A percentile compares a stretch with the other conserved stretches of the same genome.
Evolutionary conservation across 78 protist genomes (phyloP).

Genomic region (Dictyostelium purpureum): DNA sequence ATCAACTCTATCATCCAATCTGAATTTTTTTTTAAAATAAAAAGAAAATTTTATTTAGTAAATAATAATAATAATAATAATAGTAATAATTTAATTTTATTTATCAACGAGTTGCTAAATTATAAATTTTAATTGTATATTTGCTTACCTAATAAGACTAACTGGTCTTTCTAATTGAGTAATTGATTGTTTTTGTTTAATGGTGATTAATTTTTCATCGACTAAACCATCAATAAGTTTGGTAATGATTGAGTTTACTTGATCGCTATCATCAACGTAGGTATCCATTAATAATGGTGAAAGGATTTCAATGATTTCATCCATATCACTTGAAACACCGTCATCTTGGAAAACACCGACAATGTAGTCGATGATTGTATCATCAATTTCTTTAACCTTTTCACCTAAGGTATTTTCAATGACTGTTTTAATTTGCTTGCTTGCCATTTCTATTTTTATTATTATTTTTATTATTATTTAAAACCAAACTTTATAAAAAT

Average conservation of each 20-base stretch:
- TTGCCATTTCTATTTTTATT: background rate
- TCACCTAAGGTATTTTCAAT: constrained; percentile 32
- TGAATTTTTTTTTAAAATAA: no score
- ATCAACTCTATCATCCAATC: constrained; percentile 65
- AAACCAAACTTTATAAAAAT: no score
- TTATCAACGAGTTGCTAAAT: background rate
- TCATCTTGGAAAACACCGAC: constrained; percentile 77
- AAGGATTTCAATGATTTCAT: constrained; percentile 60
- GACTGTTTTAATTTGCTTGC: constrained; percentile 43
- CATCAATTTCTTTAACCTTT: constrained; percentile 56
- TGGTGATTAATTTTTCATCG: constrained; percentile 1
- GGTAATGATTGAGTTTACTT: background rate
- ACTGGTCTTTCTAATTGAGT: constrained; percentile 31
- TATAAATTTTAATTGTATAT: background rate
- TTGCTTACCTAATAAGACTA: no score
- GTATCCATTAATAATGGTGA: constrained; percentile 77
- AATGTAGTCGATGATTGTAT: constrained; percentile 77
- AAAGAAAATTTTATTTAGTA: no score
- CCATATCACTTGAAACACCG: constrained; percentile 18
- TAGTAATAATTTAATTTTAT: no score
- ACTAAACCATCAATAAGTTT: background rate
- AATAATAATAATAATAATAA: no score
- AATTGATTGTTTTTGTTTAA: background rate
- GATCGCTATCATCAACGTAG: constrained; percentile 13
- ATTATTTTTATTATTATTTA: background rate